phyloP scores from a whole-genome alignment of 1,139 yeast species.

The Saccharomyces pastorianus region DNA sequence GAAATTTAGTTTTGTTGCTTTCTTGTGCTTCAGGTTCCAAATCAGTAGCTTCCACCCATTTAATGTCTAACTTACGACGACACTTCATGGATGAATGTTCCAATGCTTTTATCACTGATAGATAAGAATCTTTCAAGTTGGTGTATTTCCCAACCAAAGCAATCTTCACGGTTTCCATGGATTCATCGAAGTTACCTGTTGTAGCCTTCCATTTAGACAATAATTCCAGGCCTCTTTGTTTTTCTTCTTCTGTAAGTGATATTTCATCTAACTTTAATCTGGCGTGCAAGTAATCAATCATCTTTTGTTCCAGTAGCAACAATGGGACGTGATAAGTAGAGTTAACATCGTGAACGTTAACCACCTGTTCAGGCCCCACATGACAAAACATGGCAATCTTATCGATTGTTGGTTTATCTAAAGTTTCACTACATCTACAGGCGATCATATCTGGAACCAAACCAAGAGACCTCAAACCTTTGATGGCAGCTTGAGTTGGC shows the following conservation, averaged over 20 bases:
- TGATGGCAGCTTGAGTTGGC: constrained; percentile 98
- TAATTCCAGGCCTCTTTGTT: constrained; percentile 56
- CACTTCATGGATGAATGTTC: constrained; percentile 94
- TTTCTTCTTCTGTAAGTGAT: constrained; percentile 45
- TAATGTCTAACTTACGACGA: constrained; percentile 71
- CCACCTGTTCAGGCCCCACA: constrained; percentile 93
- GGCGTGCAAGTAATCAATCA: constrained; percentile 64
- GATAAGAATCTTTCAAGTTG: constrained; percentile 86
- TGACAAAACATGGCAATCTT: constrained; percentile 99
- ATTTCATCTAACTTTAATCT: constrained; percentile 58
- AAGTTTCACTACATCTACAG: constrained; percentile 83
- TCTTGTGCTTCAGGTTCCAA: constrained; percentile 67
- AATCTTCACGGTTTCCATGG: constrained; percentile 81
- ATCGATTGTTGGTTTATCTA: constrained; percentile 77
- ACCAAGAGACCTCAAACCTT: constrained; percentile 91
- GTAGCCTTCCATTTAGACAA: constrained; percentile 73
- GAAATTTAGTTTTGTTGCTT: constrained; percentile 66
- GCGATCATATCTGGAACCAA: constrained; percentile 95
- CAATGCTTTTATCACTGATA: constrained; percentile 88
- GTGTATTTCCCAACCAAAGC: constrained; percentile 98
- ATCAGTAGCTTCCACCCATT: constrained; percentile 94
- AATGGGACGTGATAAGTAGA: constrained; percentile 97
- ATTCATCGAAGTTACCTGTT: constrained; percentile 69
- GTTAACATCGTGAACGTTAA: constrained; percentile 94
- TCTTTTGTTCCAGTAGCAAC: constrained; percentile 76